Evolutionary conservation across 305 asterid genomes (phyloP), one percentile per base, ranked within the genome.

Genomic region (Solanum hybrid): DNA sequence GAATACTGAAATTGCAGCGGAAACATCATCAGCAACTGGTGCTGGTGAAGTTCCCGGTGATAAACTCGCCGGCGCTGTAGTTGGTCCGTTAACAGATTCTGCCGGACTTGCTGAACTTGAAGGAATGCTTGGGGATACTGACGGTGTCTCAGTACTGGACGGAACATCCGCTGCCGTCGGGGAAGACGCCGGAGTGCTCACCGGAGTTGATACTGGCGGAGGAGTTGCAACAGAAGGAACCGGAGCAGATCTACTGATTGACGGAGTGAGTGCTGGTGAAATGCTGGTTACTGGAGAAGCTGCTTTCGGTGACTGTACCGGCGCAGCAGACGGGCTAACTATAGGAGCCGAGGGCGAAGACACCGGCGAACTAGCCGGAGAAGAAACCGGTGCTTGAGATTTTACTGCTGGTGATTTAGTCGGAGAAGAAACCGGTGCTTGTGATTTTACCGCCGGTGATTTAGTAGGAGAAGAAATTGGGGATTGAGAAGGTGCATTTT

Each of bases 401-500:
- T 83, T 81, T 3, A 81, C 33, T 1, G 92, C 92, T 1, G 92
- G 90, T 40, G 92, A 94, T 86, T 89, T 89, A 5, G 40, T 29
- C n/a, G 84, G 90, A 10, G 24, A 26, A 20, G 37, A 89, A 51
- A 33, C 91, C 73, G 95, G 95, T 13, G 94, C 18, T 33, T 75
- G 51, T 34, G 93, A 14, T 42, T 83, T 81, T 5, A 81, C 28
- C 11, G 92, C 92, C 10, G 92, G 90, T 84, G 92, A 94, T 87
- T 89, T 89, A 11, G 67, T 5, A 11, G 84, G 90, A 28, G 24
- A 26, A 20, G 37, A 89, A 51, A 28, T 33, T 10, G 98, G 98
- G 12, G 97, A 90, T 7, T 91, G 93, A 86, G 95, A 90, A 89
- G 98, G 98, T 79, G 95, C 93, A 89, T 79, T 89, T 92, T 95